phyloP scores from a whole-genome alignment of 345 rosid genomes.

The Populus davidiana region DNA sequence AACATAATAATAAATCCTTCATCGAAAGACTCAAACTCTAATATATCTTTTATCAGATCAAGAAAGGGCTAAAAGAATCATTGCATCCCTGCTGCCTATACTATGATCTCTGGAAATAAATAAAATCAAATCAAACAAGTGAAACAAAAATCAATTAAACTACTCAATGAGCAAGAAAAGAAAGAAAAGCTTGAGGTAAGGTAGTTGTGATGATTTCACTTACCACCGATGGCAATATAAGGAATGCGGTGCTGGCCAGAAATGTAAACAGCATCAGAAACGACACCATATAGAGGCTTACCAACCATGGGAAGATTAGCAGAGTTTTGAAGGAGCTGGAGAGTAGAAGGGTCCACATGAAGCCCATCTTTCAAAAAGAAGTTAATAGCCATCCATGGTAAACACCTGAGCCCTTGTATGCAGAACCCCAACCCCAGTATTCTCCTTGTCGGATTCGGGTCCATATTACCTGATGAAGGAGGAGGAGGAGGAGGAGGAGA shows the following conservation, averaged over 20 bases:
- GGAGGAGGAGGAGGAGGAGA: neutral
- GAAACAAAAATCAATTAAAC: neutral
- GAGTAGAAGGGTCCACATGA: slow-evolving; percentile 67
- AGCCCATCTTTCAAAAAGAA: slow-evolving; percentile 84
- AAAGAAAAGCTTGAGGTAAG: neutral
- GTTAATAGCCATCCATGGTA: slow-evolving; percentile 79
- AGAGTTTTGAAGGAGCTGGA: slow-evolving; percentile 79
- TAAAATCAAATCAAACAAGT: neutral
- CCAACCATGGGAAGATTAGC: slow-evolving; percentile 90
- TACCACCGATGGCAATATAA: slow-evolving; percentile 90
- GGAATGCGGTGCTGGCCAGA: slow-evolving; percentile 85
- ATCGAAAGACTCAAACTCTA: neutral
- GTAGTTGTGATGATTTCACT: neutral
- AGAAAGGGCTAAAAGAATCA: neutral
- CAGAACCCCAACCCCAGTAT: slow-evolving; percentile 73
- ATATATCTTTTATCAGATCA: neutral
- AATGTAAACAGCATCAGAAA: slow-evolving; percentile 73
- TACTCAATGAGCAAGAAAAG: neutral
- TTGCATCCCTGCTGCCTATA: neutral
- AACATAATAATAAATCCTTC: neutral
- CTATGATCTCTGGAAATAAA: neutral
- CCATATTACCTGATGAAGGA: neutral
- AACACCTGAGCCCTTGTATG: slow-evolving; percentile 85
- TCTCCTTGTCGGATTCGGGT: slow-evolving; percentile 32
- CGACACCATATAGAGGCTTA: slow-evolving; percentile 72